Evolutionary conservation across 1,284 basidiomycete genomes (phyloP).

Genomic region (Mycosarcoma mackinlayi): DNA sequence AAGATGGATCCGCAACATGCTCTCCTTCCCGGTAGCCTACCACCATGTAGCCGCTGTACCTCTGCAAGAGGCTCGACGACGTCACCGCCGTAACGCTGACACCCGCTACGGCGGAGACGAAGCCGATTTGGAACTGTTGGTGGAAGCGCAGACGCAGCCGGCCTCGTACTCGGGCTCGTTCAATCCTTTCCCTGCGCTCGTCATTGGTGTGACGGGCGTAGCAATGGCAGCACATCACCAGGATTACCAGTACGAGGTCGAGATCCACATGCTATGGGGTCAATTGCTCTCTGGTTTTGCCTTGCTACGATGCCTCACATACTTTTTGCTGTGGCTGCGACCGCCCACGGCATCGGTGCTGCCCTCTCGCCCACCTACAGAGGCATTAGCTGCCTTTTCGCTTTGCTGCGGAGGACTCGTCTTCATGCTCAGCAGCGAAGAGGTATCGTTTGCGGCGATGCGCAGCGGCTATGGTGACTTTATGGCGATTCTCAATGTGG

Average conservation of each 20-base stretch:
- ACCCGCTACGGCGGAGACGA: constrained; percentile 4
- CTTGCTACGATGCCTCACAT: constrained; percentile 83
- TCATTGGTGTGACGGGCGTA: constrained; percentile 90
- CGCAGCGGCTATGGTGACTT: constrained; percentile 84
- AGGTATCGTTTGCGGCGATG: constrained; percentile 91
- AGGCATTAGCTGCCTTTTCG: constrained; percentile 87
- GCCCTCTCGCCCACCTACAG: constrained; percentile 92
- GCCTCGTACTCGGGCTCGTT: constrained; percentile 79
- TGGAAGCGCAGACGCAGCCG: constrained; percentile 52
- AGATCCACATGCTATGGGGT: constrained; percentile 90
- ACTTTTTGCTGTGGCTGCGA: constrained; percentile 91
- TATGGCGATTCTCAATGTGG: constrained; percentile 69
- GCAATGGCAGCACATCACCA: constrained; percentile 97
- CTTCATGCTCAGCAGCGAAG: constrained; percentile 92
- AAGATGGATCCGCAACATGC: constrained; percentile 67
- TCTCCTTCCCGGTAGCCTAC: constrained; percentile 50
- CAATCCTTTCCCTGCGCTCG: constrained; percentile 84
- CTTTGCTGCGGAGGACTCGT: constrained; percentile 86
- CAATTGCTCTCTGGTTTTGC: constrained; percentile 85
- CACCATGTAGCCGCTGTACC: constrained; percentile 27
- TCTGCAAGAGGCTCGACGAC: constrained; percentile 20
- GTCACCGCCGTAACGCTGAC: background rate
- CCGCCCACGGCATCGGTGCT: constrained; percentile 72
- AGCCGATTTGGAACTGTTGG: constrained; percentile 29
- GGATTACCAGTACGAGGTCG: constrained; percentile 83